Conservation (phyloP, 139 green algal genomes). For the Micractinium sp. region DNA sequence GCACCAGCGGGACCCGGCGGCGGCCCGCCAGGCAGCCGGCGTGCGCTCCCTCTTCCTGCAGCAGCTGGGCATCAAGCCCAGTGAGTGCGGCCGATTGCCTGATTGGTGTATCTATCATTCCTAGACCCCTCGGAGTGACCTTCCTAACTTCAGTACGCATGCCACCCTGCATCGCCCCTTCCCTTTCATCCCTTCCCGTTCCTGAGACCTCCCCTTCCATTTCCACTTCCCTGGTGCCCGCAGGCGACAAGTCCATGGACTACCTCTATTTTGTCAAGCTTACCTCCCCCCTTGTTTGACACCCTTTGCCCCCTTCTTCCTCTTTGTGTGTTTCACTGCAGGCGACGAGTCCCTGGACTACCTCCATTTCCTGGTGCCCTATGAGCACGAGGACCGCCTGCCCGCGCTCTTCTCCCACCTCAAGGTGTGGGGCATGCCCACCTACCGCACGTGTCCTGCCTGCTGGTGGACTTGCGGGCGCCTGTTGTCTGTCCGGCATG, state of each 20-base stretch:
- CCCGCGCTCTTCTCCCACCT: constrained; percentile 63
- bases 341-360: constrained; percentile 69
- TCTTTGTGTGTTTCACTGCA: constrained; percentile 39
- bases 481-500: too few species aligned
- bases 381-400: constrained; percentile 60
- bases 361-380: constrained; percentile 69
- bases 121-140: too few species aligned
- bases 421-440: constrained; percentile 20
- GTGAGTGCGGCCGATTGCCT: too few species aligned
- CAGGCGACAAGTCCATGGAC: constrained; percentile 58
- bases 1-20: not conserved
- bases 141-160: not conserved
- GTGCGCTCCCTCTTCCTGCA: constrained; percentile 25
- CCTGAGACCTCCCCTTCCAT: not conserved
- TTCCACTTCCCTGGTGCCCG: not conserved
- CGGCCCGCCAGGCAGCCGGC: not conserved
- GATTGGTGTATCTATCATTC: too few species aligned
- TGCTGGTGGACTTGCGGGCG: too few species aligned
- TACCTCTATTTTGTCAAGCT: constrained; percentile 77
- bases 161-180: not conserved
- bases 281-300: not conserved
- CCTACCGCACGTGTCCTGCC: too few species aligned
- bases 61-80: constrained; percentile 39
- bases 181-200: not conserved
- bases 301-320: not conserved